phyloP scores from a whole-genome alignment of 805 yeast genomes.

The Priceomyces haplophilus region DNA sequence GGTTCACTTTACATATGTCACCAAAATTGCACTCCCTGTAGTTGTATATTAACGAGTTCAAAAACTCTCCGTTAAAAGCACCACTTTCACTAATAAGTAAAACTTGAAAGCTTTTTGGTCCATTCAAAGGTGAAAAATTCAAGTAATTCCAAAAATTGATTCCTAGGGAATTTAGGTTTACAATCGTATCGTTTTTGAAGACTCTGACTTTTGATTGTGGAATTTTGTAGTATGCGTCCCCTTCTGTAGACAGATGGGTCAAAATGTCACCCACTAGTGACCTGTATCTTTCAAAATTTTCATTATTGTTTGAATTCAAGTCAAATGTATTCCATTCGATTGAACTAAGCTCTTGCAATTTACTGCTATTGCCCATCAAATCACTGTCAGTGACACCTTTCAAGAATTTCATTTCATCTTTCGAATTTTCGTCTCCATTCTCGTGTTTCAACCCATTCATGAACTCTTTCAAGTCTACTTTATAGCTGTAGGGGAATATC shows the following conservation, averaged over 20 bases:
- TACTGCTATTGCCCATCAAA: conserved; percentile 23
- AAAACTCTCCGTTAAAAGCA: conserved; percentile 33
- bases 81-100: conserved; percentile 41
- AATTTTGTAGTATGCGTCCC: conserved; percentile 22
- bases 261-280: conserved; percentile 15
- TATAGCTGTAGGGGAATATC: conserved; percentile 32
- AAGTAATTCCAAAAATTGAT: conserved; percentile 55
- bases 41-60: conserved; percentile 38
- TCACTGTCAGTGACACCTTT: conserved; percentile 37
- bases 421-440: conserved; percentile 19
- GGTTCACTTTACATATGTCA: conserved; percentile 27
- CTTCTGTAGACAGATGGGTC: conserved; percentile 12
- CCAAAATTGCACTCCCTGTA: conserved; percentile 54
- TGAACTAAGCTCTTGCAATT: conserved; percentile 18
- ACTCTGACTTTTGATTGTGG: conserved; percentile 27
- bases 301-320: conserved; percentile 12
- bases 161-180: conserved; percentile 46
- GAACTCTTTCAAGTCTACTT: conserved; percentile 34
- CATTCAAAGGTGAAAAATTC: conserved; percentile 52
- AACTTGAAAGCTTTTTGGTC: conserved; percentile 50
- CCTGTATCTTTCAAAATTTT: conserved; percentile 20
- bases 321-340: conserved; percentile 36
- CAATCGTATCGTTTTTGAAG: conserved; percentile 36
- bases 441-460: conserved; percentile 19
- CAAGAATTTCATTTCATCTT: conserved; percentile 33